Base-by-base conservation (phyloP, 1,284 basidiomycete genomes). In the Melampsora larici-populina region DNA sequence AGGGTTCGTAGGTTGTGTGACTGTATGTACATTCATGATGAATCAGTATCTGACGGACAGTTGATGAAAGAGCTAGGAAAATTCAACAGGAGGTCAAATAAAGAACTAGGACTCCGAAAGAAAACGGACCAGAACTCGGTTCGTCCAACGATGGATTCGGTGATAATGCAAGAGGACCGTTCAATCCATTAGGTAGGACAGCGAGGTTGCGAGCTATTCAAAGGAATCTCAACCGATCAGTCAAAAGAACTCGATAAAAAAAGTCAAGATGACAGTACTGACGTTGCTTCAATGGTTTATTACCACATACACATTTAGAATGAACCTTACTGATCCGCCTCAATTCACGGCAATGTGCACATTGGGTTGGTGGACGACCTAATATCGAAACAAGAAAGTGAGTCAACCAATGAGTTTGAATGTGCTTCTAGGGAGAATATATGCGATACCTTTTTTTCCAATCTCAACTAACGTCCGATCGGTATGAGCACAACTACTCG, bases 351-450 rank as follows among this genome's bases (percentile, higher is more conserved):
- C 70, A 72, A 64, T 72, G 70, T 46, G 58, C 43, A 51, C 71
- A 73, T 33, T 73, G 71, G 21, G 71, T 73, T 21, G 71, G 71
- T 43, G 71, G 71, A 43, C 71, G 55, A 29, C 71, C 71, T 73
- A 43, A 46, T 18, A 13, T 55, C 4, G 24, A 55, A 55, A 26
- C 5, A 55, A n/a, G n/a, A 55, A 55, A 55, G 51, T 21, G 24
- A 55, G 24, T 55, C 15, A 55, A 13, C 18, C 24, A 3, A 55
- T 36, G 64, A 60, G 33, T 18, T n/a, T 49, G 58, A 8, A 62
- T 24, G 33, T 49, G 46, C 15, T 24, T 31, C 13, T 24, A 43
- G 2, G 6, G n/a, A 40, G n/a, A 40, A 24, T n/a, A 21, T 2
- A 58, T 1, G 33, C 21, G 17, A 21, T 58, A 73, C 71, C 71